phyloP scores from a whole-genome alignment of 352 stramenopile species.

The Peronospora belbahrii region DNA sequence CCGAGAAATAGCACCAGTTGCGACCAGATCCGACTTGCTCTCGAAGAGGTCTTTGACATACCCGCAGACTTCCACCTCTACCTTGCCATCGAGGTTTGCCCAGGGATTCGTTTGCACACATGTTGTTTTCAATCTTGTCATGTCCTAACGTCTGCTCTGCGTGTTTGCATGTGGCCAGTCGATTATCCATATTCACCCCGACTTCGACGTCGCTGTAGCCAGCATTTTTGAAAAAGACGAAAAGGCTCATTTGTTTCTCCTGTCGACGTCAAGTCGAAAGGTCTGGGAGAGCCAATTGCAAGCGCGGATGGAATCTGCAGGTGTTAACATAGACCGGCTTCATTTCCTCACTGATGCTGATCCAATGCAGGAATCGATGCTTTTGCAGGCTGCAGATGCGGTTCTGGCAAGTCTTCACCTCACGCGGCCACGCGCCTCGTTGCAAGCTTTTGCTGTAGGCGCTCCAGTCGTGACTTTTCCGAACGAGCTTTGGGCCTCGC shows the following conservation, averaged over 20 bases:
- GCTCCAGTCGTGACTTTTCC: conserved; percentile 59
- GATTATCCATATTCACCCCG: conserved; percentile 62
- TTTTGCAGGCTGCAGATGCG: conserved; percentile 46
- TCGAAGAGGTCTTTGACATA: conserved; percentile 55
- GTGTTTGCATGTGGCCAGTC: conserved; percentile 27
- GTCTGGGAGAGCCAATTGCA: conserved; percentile 45
- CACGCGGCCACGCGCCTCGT: conserved; percentile 34
- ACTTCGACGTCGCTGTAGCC: conserved; percentile 51
- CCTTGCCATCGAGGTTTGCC: conserved; percentile 49
- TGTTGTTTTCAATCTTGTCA: not conserved
- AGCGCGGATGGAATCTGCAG: conserved; percentile 31
- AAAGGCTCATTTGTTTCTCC: conserved; percentile 51
- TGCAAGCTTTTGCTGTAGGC: conserved; percentile 52
- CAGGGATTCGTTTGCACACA: not conserved
- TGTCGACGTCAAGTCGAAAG: conserved; percentile 43
- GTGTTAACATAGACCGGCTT: conserved; percentile 25
- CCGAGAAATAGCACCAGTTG: conserved; percentile 32
- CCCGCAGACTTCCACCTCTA: conserved; percentile 52
- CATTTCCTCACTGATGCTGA: conserved; percentile 60
- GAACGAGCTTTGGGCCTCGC: conserved; percentile 49
- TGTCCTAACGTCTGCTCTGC: not conserved
- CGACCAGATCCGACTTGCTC: conserved; percentile 34
- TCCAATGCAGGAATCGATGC: conserved; percentile 38
- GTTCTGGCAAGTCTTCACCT: conserved; percentile 54
- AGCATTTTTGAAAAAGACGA: conserved; percentile 41